Percentiles rank a stretch among this genome's conserved stretches.
phyloP scores from a whole-genome alignment of 345 rosid genomes.

The Atalantia buxifolia region DNA sequence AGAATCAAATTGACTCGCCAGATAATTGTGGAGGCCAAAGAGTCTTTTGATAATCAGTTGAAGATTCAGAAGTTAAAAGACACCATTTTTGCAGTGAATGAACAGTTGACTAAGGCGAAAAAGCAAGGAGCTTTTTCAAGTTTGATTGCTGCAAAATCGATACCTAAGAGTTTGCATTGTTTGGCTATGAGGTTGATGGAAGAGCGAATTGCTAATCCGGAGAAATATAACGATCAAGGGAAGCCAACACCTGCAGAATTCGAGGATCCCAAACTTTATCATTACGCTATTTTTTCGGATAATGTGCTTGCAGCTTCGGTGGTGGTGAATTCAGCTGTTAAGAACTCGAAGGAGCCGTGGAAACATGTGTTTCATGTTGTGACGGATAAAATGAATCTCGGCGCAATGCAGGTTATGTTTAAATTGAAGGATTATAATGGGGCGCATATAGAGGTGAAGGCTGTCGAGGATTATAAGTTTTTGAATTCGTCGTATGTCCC shows the following conservation, averaged over 20 bases:
- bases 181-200: slow-evolving; percentile 95
- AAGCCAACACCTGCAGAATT: slow-evolving; percentile 55
- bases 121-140: slow-evolving; percentile 97
- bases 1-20: slow-evolving; percentile 88
- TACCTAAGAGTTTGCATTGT: slow-evolving; percentile 92
- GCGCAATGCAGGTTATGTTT: slow-evolving; percentile 99
- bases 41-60: slow-evolving; percentile 88
- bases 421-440: slow-evolving; percentile 87
- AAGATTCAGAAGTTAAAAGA: slow-evolving; percentile 97
- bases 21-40: slow-evolving; percentile 83
- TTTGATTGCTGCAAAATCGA: slow-evolving; percentile 91
- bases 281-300: slow-evolving; percentile 91
- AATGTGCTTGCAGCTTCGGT: slow-evolving; percentile 92
- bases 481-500: slow-evolving; percentile 95
- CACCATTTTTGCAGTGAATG: slow-evolving; percentile 81
- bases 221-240: slow-evolving; percentile 77
- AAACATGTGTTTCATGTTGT: slow-evolving; percentile 95
- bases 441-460: slow-evolving; percentile 92
- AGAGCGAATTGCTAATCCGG: slow-evolving; percentile 86
- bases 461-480: slow-evolving; percentile 93
- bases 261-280: slow-evolving; percentile 83
- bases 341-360: slow-evolving; percentile 90
- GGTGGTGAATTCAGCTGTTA: slow-evolving; percentile 96
- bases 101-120: slow-evolving; percentile 84
- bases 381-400: slow-evolving; percentile 98